phyloP scores from a whole-genome alignment of 1,284 basidiomycete species.

The Apiotrichum porosum region DNA sequence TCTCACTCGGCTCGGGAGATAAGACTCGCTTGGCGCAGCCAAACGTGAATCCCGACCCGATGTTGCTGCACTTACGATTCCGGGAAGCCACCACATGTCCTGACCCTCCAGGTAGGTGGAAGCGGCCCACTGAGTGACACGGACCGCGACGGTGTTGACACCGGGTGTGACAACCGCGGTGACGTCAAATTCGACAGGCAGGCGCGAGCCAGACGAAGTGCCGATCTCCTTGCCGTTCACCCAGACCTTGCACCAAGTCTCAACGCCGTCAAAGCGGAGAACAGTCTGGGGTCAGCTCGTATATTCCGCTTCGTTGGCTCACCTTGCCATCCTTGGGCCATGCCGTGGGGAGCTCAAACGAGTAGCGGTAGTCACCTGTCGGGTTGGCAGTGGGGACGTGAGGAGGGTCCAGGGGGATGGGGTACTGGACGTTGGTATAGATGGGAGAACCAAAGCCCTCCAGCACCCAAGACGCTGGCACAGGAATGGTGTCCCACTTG shows the following conservation, averaged over 20 bases:
- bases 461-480: slow-evolving; percentile 15
- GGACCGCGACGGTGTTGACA: slow-evolving; percentile 14
- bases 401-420: slow-evolving; percentile 14
- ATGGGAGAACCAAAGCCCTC: slow-evolving; percentile 13
- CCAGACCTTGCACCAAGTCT: slow-evolving; percentile 17
- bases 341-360: slow-evolving; percentile 4
- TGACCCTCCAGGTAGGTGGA: slow-evolving; percentile 23
- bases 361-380: slow-evolving; percentile 11
- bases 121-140: slow-evolving; percentile 22
- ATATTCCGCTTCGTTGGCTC: neutral
- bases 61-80: too few species aligned
- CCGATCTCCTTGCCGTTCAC: slow-evolving; percentile 15
- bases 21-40: neutral
- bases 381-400: slow-evolving; percentile 20
- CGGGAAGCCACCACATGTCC: slow-evolving; percentile 28
- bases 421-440: slow-evolving; percentile 17
- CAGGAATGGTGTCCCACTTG: slow-evolving; percentile 9
- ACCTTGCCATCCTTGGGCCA: slow-evolving; percentile 9
- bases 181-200: slow-evolving; percentile 17
- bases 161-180: neutral
- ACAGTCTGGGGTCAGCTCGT: slow-evolving; percentile 3
- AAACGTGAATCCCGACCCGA: too few species aligned
- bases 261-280: slow-evolving; percentile 20
- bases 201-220: slow-evolving; percentile 3
- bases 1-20: neutral